Base-by-base conservation (phyloP, 108 stramenopile species). In the Aurantiochytrium sp. region DNA sequence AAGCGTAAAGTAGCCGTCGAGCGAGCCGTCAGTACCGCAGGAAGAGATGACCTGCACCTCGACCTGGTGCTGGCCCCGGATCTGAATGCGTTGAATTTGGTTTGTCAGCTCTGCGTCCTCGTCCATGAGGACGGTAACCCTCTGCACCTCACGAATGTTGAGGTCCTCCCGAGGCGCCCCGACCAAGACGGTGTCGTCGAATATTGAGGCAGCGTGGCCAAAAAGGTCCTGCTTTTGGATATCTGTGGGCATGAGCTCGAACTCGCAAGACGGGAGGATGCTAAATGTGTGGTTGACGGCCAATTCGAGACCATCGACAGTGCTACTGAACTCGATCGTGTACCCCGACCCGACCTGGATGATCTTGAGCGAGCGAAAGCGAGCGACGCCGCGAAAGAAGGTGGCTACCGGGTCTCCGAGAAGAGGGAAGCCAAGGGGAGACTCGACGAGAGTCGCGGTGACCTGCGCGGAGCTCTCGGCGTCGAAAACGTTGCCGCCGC, bases 401-500 rank as follows among this genome's bases (percentile, higher is more conserved):
- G 48, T 27, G 4, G 32, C 85, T 6, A n/a, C 48, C 21, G 30
- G 30, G 31, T 34, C 4, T 10, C 85, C 48, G 10, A 31, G 22
- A 4, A 86, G 6, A 4, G 39, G 19, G 19, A 41, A 48, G 73
- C 45, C 45, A 15, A n/a, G 24, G 10, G 73, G 85, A 34, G 12
- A 15, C 48, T 15, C 85, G 4, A 55, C 55, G 37, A 86, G 8
- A 5, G 32, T 8, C 36, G 54, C 86, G 34, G 37, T 55, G 30
- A 86, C 55, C 8, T 22, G 30, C 4, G 86, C 2, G 34, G 22
- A 6, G 55, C 50, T 86, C 6, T 86, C 86, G 8, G 50, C 27
- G 19, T 55, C 55, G 55, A 32, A 52, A 6, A 86, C 37, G 55
- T 86, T 86, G 34, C 86, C 86, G 8, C 86, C 86, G 34, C 48